phyloP scores from a whole-genome alignment of 108 stramenopile genomes.

The Nitzschia sp. region DNA sequence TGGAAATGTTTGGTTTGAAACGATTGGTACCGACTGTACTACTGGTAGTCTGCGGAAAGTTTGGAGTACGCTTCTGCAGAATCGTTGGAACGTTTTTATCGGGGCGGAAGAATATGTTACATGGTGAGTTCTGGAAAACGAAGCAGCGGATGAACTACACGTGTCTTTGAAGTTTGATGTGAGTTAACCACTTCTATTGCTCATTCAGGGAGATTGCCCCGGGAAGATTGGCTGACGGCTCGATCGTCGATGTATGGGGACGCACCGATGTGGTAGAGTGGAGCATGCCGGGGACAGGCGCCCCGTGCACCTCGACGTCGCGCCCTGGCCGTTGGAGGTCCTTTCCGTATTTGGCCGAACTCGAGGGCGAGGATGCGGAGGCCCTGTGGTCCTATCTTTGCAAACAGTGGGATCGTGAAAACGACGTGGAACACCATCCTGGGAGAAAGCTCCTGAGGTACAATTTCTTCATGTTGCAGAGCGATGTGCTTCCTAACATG shows the following conservation, averaged over 20 bases:
- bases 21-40: conserved; percentile 54
- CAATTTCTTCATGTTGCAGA: conserved; percentile 91
- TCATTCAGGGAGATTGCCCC: conserved; percentile 78
- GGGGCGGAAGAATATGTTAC: conserved; percentile 82
- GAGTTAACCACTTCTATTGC: neutral
- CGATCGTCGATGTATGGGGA: conserved; percentile 85
- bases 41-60: conserved; percentile 65
- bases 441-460: conserved; percentile 62
- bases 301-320: conserved; percentile 79
- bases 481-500: conserved; percentile 84
- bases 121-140: neutral
- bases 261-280: conserved; percentile 59
- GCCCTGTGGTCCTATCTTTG: conserved; percentile 83
- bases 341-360: conserved; percentile 79
- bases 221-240: conserved; percentile 73
- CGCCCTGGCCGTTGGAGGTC: conserved; percentile 85
- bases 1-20: conserved; percentile 80
- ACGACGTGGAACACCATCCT: conserved; percentile 39
- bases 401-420: conserved; percentile 77
- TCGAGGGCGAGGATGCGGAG: conserved; percentile 77
- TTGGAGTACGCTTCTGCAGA: conserved; percentile 79
- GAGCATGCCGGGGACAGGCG: conserved; percentile 82
- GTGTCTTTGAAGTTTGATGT: conserved; percentile 3
- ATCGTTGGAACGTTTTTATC: conserved; percentile 89
- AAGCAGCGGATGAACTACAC: neutral